Evolutionary conservation across 768 basidiomycete species (phyloP), one percentile per base, ranked within the genome.

Genomic region (Leucogyrophana mollusca): DNA sequence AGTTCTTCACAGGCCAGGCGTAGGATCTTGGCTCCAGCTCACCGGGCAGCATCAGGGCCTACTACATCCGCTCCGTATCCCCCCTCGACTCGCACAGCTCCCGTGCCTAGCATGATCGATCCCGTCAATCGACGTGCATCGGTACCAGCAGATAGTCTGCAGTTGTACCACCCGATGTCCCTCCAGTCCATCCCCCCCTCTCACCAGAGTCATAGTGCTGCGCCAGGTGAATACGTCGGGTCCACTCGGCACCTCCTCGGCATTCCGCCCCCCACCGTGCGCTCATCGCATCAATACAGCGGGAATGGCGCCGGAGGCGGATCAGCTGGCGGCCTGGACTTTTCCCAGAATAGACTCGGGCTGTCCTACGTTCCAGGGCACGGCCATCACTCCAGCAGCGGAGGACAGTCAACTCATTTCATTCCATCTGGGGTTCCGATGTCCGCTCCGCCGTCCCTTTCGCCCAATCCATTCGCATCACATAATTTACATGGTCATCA

Each of bases 1-100:
- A n/a, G 21, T 45, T 39, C 47, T 46, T 43, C 45, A 25, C 60
- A 90, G 88, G 88, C 88, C 53, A 79, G 88, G 18, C 80, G 88
- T 50, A 82, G 88, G 54, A 90, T 90, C 60, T 79, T 91, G 48
- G 88, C 89, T 9, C 88, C 88, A 20, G 88, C 87, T 0, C 85
- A 88, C 49, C 81, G 85, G 52, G 80, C 85, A 10, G 80, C 86
- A 1, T 79, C 82, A 9, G 83, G 83, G 3, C 87, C 89, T 2
- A 88, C 87, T 3, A 90, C 88, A 0, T 87, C 85, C 4, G 78
- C 81, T 1, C 87, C 89, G 14, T 90, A 82, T 68, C 80, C 82
- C 24, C 73, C 55, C 50, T 72, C 49, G 60, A 77, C 60, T 64
- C 62, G 60, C 13, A 55, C 57, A 14, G 53, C 56, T 0, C 57